A percentile compares a stretch with the other conserved stretches of the same genome.
These are phyloP conservation scores for Ananas comosus DNA, from an alignment of 176 grass and related monocot genomes.

Conservation along the genomic window DNA sequence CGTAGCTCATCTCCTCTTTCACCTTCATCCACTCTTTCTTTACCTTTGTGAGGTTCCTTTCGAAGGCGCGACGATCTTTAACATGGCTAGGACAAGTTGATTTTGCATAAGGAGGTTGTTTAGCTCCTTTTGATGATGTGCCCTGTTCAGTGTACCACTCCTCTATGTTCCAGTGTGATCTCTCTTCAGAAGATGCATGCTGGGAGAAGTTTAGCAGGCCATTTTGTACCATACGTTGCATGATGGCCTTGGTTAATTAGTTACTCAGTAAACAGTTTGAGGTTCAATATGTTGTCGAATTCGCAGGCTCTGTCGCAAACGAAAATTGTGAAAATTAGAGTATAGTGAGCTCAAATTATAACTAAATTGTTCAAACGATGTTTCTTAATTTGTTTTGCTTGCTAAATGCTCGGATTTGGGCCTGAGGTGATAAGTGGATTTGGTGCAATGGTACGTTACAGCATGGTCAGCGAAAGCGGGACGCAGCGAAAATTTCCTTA, in stretches of 20 bases:
- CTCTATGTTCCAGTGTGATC: not conserved
- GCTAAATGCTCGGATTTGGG: too few relatives aligned
- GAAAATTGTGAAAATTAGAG: too few relatives aligned
- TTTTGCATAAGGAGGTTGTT: conserved; percentile 1
- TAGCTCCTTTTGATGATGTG: conserved; percentile 16
- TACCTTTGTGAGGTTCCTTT: conserved; percentile 54
- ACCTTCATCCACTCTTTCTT: conserved; percentile 67
- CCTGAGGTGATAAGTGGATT: too few relatives aligned
- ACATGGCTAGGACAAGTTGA: conserved; percentile 18
- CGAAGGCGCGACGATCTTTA: conserved; percentile 41
- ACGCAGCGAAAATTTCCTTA: too few relatives aligned
- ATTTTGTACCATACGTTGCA: conserved; percentile 39
- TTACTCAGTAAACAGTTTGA: not conserved
- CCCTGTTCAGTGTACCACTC: conserved; percentile 15
- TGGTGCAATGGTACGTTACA: too few relatives aligned
- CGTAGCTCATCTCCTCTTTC: conserved; percentile 69
- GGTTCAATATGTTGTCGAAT: not conserved
- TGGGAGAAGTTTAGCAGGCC: conserved; percentile 57
- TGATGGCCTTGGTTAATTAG: conserved; percentile 1
- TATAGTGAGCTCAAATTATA: too few relatives aligned
- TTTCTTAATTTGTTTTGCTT: too few relatives aligned
- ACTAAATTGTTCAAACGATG: too few relatives aligned
- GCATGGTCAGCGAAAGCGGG: too few relatives aligned
- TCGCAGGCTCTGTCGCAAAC: too few relatives aligned
- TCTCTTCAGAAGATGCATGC: not conserved